phyloP scores from a whole-genome alignment of 108 stramenopile genomes.

The Fragilariopsis cylindrus region DNA sequence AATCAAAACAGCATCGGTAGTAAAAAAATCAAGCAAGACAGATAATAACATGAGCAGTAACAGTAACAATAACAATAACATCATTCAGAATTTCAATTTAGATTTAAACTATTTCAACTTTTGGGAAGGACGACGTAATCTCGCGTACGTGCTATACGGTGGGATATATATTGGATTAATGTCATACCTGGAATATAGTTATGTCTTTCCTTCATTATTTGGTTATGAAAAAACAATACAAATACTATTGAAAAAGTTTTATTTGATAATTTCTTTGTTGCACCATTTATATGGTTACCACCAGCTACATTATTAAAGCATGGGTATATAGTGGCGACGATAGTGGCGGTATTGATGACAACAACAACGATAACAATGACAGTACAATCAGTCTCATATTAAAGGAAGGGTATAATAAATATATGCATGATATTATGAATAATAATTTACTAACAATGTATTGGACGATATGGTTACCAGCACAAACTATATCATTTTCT shows the following conservation, averaged over 20 bases:
- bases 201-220: constrained; percentile 29
- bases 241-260: constrained; percentile 18
- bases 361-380: neutral
- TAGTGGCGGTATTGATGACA: neutral
- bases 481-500: constrained; percentile 48
- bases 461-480: constrained; percentile 60
- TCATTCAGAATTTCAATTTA: neutral
- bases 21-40: no score
- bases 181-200: constrained; percentile 36
- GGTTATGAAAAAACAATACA: constrained; percentile 3
- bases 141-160: constrained; percentile 38
- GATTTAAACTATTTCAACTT: neutral
- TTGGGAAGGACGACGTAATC: constrained; percentile 21
- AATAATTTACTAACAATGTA: constrained; percentile 56
- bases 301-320: constrained; percentile 44
- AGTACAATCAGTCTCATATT: neutral
- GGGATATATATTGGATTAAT: constrained; percentile 32
- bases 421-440: constrained; percentile 23
- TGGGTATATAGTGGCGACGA: constrained; percentile 13
- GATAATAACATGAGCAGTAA: neutral
- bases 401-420: constrained; percentile 30
- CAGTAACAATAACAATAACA: neutral
- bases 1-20: no score
- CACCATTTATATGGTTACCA: constrained; percentile 41
- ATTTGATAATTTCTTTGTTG: constrained; percentile 37